Percentiles rank a stretch among this genome's conserved stretches.
Conservation (phyloP, 2,329 filamentous ascomycete genomes). For the Coniochaeta sp. region DNA sequence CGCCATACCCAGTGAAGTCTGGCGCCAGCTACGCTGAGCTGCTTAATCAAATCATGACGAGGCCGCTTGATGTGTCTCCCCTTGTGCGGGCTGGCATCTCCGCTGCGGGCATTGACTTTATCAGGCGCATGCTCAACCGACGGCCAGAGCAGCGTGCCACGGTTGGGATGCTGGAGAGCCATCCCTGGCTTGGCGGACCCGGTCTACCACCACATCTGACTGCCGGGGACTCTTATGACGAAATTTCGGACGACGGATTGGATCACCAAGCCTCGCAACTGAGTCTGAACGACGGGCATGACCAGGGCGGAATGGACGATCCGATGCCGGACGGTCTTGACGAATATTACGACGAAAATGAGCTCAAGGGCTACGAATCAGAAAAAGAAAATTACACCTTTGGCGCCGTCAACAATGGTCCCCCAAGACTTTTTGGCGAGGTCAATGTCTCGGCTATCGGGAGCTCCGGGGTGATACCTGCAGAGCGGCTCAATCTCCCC, state of each 20-base stretch:
- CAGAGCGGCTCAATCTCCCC: slow-evolving; percentile 40
- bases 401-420: slow-evolving; percentile 22
- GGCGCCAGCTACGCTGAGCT: slow-evolving; percentile 73
- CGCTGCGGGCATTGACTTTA: slow-evolving; percentile 61
- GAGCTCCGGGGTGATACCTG: slow-evolving; percentile 42
- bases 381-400: slow-evolving; percentile 75
- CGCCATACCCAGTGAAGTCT: slow-evolving; percentile 73
- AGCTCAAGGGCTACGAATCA: slow-evolving; percentile 52
- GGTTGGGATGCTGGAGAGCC: slow-evolving; percentile 59
- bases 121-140: slow-evolving; percentile 72
- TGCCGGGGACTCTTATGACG: slow-evolving; percentile 46
- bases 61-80: slow-evolving; percentile 56
- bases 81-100: slow-evolving; percentile 55
- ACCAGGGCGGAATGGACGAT: slow-evolving; percentile 14
- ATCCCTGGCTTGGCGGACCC: slow-evolving; percentile 60
- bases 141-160: slow-evolving; percentile 72
- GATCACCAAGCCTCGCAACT: slow-evolving; percentile 55
- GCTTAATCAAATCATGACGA: slow-evolving; percentile 80
- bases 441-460: slow-evolving; percentile 45
- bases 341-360: slow-evolving; percentile 25
- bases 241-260: slow-evolving; percentile 50
- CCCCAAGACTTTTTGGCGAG: slow-evolving; percentile 45
- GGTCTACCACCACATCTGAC: slow-evolving; percentile 13
- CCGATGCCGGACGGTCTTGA: slow-evolving; percentile 9
- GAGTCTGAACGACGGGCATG: slow-evolving; percentile 44